These are phyloP conservation scores for Phytophthora macrochlamydospora DNA, from an alignment of 352 stramenopile species.

Conservation along the genomic window DNA sequence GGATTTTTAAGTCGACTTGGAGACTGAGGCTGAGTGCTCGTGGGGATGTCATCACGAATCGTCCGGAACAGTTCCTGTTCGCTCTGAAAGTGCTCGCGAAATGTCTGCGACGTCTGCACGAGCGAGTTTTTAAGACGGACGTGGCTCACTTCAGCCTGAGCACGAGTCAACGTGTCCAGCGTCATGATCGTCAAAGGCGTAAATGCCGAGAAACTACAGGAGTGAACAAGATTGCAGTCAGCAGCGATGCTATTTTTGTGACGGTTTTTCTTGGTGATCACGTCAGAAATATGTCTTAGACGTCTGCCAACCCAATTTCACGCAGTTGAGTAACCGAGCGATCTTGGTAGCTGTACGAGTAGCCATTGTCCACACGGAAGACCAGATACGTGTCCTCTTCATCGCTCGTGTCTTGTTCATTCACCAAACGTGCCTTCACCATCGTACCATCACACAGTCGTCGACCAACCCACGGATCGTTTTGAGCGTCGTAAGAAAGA, in stretches of 20 bases:
- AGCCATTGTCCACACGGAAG: slow-evolving; percentile 65
- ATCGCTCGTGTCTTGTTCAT: slow-evolving; percentile 17
- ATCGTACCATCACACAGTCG: slow-evolving; percentile 55
- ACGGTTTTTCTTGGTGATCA: not conserved
- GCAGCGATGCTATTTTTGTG: slow-evolving; percentile 25
- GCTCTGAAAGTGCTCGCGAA: slow-evolving; percentile 49
- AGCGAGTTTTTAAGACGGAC: slow-evolving; percentile 66
- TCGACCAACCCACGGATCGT: slow-evolving; percentile 51
- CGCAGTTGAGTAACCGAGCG: slow-evolving; percentile 28
- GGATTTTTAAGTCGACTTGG: slow-evolving; percentile 13
- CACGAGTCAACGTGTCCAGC: slow-evolving; percentile 65
- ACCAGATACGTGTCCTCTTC: slow-evolving; percentile 52
- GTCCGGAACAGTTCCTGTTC: slow-evolving; percentile 61
- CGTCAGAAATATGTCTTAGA: no score
- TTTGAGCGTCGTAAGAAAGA: slow-evolving; percentile 50
- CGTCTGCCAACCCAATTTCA: slow-evolving; percentile 31
- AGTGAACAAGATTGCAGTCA: no score
- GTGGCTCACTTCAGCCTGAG: slow-evolving; percentile 61
- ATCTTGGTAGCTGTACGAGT: slow-evolving; percentile 64
- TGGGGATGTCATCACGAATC: not conserved
- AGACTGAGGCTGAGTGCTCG: not conserved
- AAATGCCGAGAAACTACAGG: not conserved
- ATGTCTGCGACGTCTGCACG: slow-evolving; percentile 44
- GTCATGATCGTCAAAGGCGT: slow-evolving; percentile 45
- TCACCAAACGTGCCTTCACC: slow-evolving; percentile 63